phyloP scores from a whole-genome alignment of 768 basidiomycete genomes.

The Tulasnella sp. region DNA sequence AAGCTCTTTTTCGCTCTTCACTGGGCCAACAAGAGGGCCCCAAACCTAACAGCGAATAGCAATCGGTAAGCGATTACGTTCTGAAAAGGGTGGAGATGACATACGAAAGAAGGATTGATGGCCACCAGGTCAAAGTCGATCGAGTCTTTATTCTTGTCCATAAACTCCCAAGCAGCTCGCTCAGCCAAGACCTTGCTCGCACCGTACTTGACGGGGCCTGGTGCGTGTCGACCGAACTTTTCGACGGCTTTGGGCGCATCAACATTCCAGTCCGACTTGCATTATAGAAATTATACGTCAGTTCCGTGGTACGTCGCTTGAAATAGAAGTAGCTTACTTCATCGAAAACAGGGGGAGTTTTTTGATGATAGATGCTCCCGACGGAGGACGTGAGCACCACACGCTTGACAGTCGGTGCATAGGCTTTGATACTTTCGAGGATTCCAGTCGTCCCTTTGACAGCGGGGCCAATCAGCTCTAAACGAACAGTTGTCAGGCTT shows the following conservation, averaged over 20 bases:
- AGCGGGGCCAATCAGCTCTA: conserved; percentile 34
- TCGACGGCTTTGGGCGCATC: conserved; percentile 25
- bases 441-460: conserved; percentile 33
- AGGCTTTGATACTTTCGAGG: conserved; percentile 29
- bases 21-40: neutral
- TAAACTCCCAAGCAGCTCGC: conserved; percentile 29
- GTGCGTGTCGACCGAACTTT: conserved; percentile 24
- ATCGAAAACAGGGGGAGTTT: neutral
- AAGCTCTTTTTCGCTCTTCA: neutral
- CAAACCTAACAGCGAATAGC: neutral
- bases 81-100: neutral
- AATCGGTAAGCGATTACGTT: too few relatives aligned
- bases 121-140: conserved; percentile 26
- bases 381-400: conserved; percentile 34
- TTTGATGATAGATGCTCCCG: conserved; percentile 28
- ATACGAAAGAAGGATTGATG: conserved; percentile 11
- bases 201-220: conserved; percentile 24
- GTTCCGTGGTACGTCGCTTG: neutral
- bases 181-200: conserved; percentile 32
- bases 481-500: neutral
- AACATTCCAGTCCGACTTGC: conserved; percentile 28
- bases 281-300: neutral
- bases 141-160: conserved; percentile 23
- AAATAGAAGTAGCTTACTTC: neutral
- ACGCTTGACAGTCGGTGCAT: conserved; percentile 28